phyloP scores from a whole-genome alignment of 2,329 filamentous ascomycete species.

The Cladophialophora psammophila region DNA sequence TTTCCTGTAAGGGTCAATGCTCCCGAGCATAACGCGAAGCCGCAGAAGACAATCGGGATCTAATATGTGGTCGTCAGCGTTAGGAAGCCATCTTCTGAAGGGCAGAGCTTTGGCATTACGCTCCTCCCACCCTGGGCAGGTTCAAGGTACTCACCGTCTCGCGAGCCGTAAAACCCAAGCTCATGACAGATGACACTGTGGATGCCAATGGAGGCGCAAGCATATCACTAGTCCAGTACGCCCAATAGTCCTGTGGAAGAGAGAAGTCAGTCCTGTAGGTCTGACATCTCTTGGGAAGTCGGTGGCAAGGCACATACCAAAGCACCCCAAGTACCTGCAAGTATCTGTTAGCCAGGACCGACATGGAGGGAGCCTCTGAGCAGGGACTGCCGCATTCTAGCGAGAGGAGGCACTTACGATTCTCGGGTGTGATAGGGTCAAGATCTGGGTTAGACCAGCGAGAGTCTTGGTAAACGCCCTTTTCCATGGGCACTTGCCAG shows the following conservation, averaged over 20 bases:
- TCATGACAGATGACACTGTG: conserved; percentile 52
- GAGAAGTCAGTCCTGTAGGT: conserved; percentile 7
- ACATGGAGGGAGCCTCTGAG: neutral
- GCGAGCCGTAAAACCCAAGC: conserved; percentile 55
- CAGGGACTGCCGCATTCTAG: neutral
- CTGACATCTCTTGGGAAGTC: no score
- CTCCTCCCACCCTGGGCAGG: neutral
- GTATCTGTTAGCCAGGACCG: neutral
- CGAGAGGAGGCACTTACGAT: conserved; percentile 40
- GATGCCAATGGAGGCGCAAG: conserved; percentile 52
- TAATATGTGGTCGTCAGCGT: neutral
- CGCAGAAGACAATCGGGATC: conserved; percentile 58
- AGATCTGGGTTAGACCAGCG: conserved; percentile 59
- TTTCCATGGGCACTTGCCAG: conserved; percentile 48
- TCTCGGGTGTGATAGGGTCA: conserved; percentile 50
- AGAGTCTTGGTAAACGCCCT: conserved; percentile 50
- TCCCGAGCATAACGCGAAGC: conserved; percentile 56
- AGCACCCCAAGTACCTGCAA: conserved; percentile 51
- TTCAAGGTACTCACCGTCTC: conserved; percentile 45
- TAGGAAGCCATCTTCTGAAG: neutral
- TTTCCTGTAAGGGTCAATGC: conserved; percentile 59
- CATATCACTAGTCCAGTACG: conserved; percentile 60
- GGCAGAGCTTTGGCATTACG: neutral
- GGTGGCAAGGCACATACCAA: conserved; percentile 37
- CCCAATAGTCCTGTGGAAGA: conserved; percentile 34